Evolutionary conservation across 306 rosid species (phyloP), one percentile per base, ranked within the genome.

Genomic region (Oxytropis ochrocephala): DNA sequence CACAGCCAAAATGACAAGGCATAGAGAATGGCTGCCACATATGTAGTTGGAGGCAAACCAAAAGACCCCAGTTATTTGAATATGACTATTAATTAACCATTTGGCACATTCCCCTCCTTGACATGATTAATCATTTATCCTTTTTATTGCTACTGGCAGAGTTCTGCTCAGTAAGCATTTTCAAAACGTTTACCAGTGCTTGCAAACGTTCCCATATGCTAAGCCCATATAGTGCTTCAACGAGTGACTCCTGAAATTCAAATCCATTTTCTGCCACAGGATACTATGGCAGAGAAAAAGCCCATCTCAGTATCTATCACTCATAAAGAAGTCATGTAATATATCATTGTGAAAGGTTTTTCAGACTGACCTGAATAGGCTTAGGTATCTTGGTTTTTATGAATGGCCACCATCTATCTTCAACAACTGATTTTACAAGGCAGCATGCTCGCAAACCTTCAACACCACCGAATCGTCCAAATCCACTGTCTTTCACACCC

Each of bases 381-480:
- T 89, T 91, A 5, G 96, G 99, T 74, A 91, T 83, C 80, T 75
- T 80, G 17, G 96, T 91, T 78, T 88, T 88, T 62, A 94, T 65
- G 71, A 75, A 77, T 7, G 96, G 95, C 97, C 99, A 94, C 95
- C 95, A 91, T 76, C 97, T 83, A 80, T 94, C 96, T 85, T 94
- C 99, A 5, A 84, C 96, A 17, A 94, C 97, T 77, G 99, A 76
- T 83, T 91, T 91, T 66, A 89, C 92, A 24, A 91, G 92, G 84
- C 99, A 94, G 77, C 99, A 94, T 9, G 96, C 99, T 53, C 99
- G 88, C 84, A 94, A 67, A 62, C 99, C 99, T 81, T 94, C 97
- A 4, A 80, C 79, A 21, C 99, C 99, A 74, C 86, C 95, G 29
- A 94, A 91, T 79, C 99, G 84, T 67, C 99, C 99, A 79, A 94